phyloP scores from a whole-genome alignment of 2,329 filamentous ascomycete species.

The Camillea tinctor region DNA sequence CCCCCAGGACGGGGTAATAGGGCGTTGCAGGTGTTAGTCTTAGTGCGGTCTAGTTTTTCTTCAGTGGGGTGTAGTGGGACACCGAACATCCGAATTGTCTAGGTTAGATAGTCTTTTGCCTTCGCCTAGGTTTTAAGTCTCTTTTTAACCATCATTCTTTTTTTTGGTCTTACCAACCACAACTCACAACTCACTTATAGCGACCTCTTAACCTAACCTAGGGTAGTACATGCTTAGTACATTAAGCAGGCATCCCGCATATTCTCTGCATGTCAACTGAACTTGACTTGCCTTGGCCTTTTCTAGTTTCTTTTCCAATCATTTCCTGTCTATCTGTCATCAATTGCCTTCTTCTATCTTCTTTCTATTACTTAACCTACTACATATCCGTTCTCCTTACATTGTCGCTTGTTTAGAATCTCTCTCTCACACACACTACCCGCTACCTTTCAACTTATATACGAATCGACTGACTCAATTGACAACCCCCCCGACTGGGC shows the following conservation, averaged over 20 bases:
- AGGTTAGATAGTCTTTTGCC: background rate
- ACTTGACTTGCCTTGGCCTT: background rate
- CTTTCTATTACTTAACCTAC: too few relatives aligned
- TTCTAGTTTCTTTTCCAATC: background rate
- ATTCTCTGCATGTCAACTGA: background rate
- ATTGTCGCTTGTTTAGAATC: background rate
- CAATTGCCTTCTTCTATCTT: background rate
- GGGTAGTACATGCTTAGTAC: too few relatives aligned
- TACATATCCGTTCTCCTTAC: background rate
- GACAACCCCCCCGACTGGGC: background rate
- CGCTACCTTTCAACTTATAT: constrained; percentile 1
- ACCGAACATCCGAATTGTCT: constrained; percentile 1
- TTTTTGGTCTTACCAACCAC: background rate
- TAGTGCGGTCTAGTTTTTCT: background rate
- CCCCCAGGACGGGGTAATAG: background rate
- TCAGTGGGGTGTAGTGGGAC: constrained; percentile 20
- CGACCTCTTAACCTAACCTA: too few relatives aligned
- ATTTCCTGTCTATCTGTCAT: constrained; percentile 1
- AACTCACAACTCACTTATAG: background rate
- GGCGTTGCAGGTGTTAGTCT: background rate
- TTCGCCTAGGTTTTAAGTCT: background rate
- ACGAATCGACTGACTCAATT: background rate
- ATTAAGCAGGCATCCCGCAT: too few relatives aligned
- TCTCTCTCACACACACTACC: background rate
- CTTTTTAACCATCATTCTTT: background rate